Percentiles rank a stretch among this genome's conserved stretches.
phyloP scores from a whole-genome alignment of 805 yeast genomes.

The Priceomyces medius region DNA sequence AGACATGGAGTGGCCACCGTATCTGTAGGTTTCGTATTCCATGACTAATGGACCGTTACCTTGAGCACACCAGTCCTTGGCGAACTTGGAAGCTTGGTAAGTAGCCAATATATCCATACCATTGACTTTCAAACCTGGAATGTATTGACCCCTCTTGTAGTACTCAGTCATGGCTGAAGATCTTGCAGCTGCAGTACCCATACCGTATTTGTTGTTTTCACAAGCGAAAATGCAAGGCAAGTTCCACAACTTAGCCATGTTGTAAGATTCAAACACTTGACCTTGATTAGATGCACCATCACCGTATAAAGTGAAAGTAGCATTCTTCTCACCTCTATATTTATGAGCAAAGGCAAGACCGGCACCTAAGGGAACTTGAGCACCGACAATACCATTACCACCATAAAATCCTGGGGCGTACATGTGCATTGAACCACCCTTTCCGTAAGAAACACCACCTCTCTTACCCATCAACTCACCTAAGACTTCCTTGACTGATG shows the following conservation, averaged over 20 bases:
- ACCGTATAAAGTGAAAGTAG: constrained; percentile 90
- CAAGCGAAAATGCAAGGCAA: constrained; percentile 93
- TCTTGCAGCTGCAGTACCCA: constrained; percentile 98
- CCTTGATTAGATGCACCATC: constrained; percentile 99
- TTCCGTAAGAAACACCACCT: constrained; percentile 93
- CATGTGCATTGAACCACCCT: constrained; percentile 99
- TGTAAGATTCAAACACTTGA: constrained; percentile 95
- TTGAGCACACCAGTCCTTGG: constrained; percentile 90
- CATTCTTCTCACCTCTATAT: constrained; percentile 75
- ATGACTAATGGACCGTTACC: constrained; percentile 96
- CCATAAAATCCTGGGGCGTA: constrained; percentile 94
- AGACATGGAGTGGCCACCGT: constrained; percentile 99
- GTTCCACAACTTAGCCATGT: constrained; percentile 99
- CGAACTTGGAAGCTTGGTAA: constrained; percentile 94
- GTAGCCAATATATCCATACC: constrained; percentile 98
- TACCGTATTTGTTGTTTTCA: constrained; percentile 99
- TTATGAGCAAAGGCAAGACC: constrained; percentile 99
- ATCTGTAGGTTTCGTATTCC: constrained; percentile 98
- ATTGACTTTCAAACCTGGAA: constrained; percentile 96
- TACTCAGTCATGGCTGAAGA: constrained; percentile 96
- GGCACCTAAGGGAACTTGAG: constrained; percentile 97
- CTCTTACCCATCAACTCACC: constrained; percentile 98
- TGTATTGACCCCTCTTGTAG: constrained; percentile 98
- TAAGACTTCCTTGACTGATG: constrained; percentile 81
- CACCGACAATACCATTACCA: constrained; percentile 99